Conservation (phyloP, 495 filamentous ascomycete genomes). For the Lasiosphaeria miniovina region DNA sequence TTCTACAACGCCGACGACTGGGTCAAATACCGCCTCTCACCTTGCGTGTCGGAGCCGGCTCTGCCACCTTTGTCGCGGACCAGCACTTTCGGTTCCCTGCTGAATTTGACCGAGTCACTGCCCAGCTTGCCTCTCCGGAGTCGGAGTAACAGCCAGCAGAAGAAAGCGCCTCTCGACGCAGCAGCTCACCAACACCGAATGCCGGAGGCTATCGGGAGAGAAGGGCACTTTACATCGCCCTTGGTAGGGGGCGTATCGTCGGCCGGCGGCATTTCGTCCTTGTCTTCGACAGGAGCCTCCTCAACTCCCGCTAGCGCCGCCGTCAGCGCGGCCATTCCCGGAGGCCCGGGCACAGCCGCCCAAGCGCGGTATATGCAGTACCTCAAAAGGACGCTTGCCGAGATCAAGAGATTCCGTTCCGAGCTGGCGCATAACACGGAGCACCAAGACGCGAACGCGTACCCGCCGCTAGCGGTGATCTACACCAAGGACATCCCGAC, state of each 20-base stretch:
- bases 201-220: constrained; percentile 32
- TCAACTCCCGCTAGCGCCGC: constrained; percentile 39
- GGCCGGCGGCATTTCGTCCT: constrained; percentile 14
- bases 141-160: constrained; percentile 27
- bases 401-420: constrained; percentile 68
- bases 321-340: constrained; percentile 16
- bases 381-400: constrained; percentile 70
- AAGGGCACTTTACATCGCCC: too few species aligned
- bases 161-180: constrained; percentile 22
- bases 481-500: constrained; percentile 88
- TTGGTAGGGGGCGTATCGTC: too few species aligned
- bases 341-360: not conserved
- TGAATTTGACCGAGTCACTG: constrained; percentile 37
- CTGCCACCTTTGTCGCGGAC: constrained; percentile 46
- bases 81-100: constrained; percentile 36
- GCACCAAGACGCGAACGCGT: constrained; percentile 62
- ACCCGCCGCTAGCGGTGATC: constrained; percentile 81
- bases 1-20: constrained; percentile 81
- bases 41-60: constrained; percentile 62
- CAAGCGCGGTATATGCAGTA: constrained; percentile 56
- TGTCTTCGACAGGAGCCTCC: constrained; percentile 47
- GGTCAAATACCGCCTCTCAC: constrained; percentile 75
- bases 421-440: constrained; percentile 60
- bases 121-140: constrained; percentile 29
- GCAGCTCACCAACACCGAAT: constrained; percentile 13